Evolutionary conservation across 2,329 filamentous ascomycete species (phyloP).

Genomic region (Fusarium sp.): DNA sequence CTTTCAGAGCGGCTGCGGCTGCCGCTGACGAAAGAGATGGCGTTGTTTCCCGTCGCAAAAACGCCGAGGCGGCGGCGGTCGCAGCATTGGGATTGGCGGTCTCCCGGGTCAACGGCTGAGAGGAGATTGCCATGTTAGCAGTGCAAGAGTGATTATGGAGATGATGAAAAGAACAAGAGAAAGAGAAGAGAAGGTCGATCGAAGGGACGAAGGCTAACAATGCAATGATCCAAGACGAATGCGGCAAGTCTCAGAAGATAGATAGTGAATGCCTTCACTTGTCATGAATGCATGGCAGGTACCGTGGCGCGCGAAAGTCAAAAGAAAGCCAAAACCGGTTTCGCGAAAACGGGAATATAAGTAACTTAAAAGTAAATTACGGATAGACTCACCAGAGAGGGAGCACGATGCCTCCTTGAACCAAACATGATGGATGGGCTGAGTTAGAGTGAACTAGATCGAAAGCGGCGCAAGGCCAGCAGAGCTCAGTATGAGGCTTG

Average conservation of each 20-base stretch:
- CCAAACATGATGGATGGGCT: slow-evolving; percentile 58
- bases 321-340: slow-evolving; percentile 41
- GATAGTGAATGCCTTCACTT: slow-evolving; percentile 10
- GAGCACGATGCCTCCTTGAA: slow-evolving; percentile 61
- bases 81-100: slow-evolving; percentile 79
- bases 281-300: background rate
- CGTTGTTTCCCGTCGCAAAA: slow-evolving; percentile 74
- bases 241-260: slow-evolving; percentile 4
- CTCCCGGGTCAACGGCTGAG: slow-evolving; percentile 70
- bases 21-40: slow-evolving; percentile 81
- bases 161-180: background rate
- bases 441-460: slow-evolving; percentile 28
- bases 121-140: slow-evolving; percentile 45
- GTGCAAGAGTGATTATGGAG: background rate
- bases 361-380: background rate
- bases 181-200: background rate
- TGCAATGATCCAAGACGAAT: slow-evolving; percentile 7
- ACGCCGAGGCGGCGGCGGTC: slow-evolving; percentile 83
- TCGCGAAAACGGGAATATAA: slow-evolving; percentile 20
- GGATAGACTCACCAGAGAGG: slow-evolving; percentile 59
- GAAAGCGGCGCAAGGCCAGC: slow-evolving; percentile 39
- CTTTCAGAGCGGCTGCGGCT: slow-evolving; percentile 85
- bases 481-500: slow-evolving; percentile 29
- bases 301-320: slow-evolving; percentile 35
- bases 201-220: background rate